Base-by-base conservation (phyloP, 495 filamentous ascomycete genomes). In the Talaromyces stipitatus region DNA sequence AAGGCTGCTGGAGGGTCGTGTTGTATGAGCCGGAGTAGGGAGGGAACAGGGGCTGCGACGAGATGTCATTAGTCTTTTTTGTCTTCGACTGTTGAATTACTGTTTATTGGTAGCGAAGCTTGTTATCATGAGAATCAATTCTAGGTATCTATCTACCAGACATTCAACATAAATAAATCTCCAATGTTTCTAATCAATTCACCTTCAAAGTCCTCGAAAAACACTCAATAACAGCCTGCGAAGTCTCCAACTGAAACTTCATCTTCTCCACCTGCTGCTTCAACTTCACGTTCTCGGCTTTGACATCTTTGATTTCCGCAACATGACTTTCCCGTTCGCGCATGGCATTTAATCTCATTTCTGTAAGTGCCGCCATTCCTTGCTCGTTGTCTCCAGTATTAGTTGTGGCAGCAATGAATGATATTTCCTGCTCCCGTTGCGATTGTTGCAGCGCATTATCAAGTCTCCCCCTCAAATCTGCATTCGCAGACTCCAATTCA, bases 401-500 rank as follows among this genome's bases (percentile, higher is more conserved):
- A n/a, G n/a, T n/a, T n/a, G n/a, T n/a, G n/a, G n/a, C n/a, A n/a
- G n/a, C n/a, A n/a, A n/a, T n/a, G n/a, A n/a, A n/a, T n/a, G n/a
- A n/a, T n/a, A n/a, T n/a, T n/a, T n/a, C n/a, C n/a, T n/a, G n/a
- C n/a, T n/a, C n/a, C n/a, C n/a, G n/a, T n/a, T n/a, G n/a, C n/a
- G 43, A 14, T 10, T 20, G n/a, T 56, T 20, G n/a, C 0, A 4
- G 23, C 16, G 2, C 16, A 11, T 23, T 27, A 14, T 56, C 54
- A 1, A 56, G 43, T 29, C 22, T 33, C 0, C 12, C 38, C 4
- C 54, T 27, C 10, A 70, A 56, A 30, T 63, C 60, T 6, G 48
- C 18, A 46, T 70, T 70, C n/a, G 63, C 58, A 41, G 60, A 55
- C 43, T 70, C 67, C 6, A 68, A 57, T 55, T 70, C 67, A 18